Base-by-base conservation (phyloP, 768 basidiomycete genomes). In the Plicaturopsis crispa region DNA sequence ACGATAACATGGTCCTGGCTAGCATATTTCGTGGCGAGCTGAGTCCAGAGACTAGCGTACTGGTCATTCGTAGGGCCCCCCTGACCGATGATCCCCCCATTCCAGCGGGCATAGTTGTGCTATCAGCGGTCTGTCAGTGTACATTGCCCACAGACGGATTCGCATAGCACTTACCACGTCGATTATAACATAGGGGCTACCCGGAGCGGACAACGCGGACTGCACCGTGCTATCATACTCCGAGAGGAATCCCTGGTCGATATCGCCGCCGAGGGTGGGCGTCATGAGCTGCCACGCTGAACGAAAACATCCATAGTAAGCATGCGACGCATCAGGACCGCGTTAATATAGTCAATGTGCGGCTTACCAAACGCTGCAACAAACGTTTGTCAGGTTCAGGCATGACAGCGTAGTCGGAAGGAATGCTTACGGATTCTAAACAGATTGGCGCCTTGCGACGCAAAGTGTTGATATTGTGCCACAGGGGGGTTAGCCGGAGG, bases 101-200 rank as follows among this genome's bases (percentile, higher is more conserved):
- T 73, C 70, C 72, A 75, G 32, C 75, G 63, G 6, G 72, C 76
- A 46, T 77, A 77, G 59, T 78, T 77, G 57, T 77, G 75, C 62
- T 67, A 28, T 24, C n/a, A n/a, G n/a, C n/a, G n/a, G 21, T 32
- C 30, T n/a, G n/a, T n/a, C n/a, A n/a, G n/a, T n/a, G n/a, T n/a
- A n/a, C n/a, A n/a, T n/a, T n/a, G n/a, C n/a, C n/a, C n/a, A n/a
- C n/a, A n/a, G n/a, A n/a, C n/a, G n/a, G n/a, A n/a, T n/a, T n/a
- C 6, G 8, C 13, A 18, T 18, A 4, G 16, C 8, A 49, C 64
- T 8, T 47, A 69, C 69, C 20, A 76, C 43, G 50, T 75, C 74
- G 24, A 76, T 51, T 43, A 76, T 75, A 35, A 67, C 72, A 45
- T 68, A 67, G 19, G 65, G 63, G 20, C 62, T 59, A 8, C 54